Percentiles rank a stretch among this genome's conserved stretches.
Conservation (phyloP, 2,329 filamentous ascomycete genomes). For the Pseudogymnoascus sp. region DNA sequence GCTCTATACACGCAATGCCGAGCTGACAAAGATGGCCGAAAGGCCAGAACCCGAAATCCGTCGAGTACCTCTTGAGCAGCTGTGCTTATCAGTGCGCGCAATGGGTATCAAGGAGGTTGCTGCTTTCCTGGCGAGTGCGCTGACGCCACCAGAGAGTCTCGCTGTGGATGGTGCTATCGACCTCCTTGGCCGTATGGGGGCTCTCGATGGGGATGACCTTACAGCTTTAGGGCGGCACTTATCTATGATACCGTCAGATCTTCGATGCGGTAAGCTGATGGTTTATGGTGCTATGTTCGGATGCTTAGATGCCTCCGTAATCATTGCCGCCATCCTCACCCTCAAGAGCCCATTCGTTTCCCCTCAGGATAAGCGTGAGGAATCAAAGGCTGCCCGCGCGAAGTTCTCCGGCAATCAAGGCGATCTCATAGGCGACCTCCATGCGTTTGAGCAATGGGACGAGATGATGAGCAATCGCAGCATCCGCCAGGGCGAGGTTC, state of each 20-base stretch:
- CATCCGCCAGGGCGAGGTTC: constrained; percentile 52
- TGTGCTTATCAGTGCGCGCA: constrained; percentile 87
- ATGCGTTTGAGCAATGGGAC: constrained; percentile 77
- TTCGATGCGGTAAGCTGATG: constrained; percentile 89
- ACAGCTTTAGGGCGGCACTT: constrained; percentile 88
- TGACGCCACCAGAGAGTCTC: constrained; percentile 77
- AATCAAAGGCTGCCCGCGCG: constrained; percentile 67
- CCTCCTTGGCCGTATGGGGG: constrained; percentile 76
- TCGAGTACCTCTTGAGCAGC: constrained; percentile 84
- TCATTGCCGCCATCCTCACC: constrained; percentile 87
- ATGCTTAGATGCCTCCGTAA: constrained; percentile 80
- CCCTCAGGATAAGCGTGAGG: constrained; percentile 73
- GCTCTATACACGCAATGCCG: constrained; percentile 79
- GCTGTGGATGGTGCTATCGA: constrained; percentile 80
- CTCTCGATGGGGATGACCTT: constrained; percentile 74
- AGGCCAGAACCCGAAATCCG: constrained; percentile 90
- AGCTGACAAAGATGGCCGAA: constrained; percentile 71
- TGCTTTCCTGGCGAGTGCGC: constrained; percentile 71
- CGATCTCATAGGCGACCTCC: constrained; percentile 79
- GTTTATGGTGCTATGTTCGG: constrained; percentile 92
- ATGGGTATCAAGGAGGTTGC: constrained; percentile 85
- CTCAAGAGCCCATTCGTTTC: constrained; percentile 79
- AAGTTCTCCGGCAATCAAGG: constrained; percentile 71
- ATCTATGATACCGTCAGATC: constrained; percentile 88
- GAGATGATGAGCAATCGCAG: constrained; percentile 49